Evolutionary conservation across 495 filamentous ascomycete species (phyloP).

Genomic region (Penicillium dipodomyicola): DNA sequence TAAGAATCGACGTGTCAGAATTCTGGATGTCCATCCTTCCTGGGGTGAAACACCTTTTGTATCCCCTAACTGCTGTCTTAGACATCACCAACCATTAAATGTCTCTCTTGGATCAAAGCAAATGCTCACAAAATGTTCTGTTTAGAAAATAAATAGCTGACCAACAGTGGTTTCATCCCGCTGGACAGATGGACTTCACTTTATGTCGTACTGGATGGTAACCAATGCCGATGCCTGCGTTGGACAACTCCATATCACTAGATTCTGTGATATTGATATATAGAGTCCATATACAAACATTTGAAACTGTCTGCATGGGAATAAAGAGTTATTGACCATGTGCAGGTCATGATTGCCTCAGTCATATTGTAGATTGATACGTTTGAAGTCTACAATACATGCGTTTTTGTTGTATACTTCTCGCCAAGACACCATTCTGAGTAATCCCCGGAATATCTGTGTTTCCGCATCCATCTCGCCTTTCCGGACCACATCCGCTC

Average conservation of each 20-base stretch:
- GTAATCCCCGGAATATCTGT: constrained; percentile 11
- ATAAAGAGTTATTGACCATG: neutral
- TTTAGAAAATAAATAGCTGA: neutral
- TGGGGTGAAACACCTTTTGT: constrained; percentile 23
- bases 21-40: neutral
- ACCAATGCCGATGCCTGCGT: neutral
- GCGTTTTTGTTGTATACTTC: neutral
- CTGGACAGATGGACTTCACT: neutral
- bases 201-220: too few species aligned
- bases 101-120: neutral
- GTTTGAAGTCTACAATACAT: neutral
- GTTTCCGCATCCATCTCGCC: constrained; percentile 16
- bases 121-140: neutral
- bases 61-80: constrained; percentile 23
- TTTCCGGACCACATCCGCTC: constrained; percentile 13
- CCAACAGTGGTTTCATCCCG: neutral
- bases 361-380: neutral
- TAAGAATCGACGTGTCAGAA: constrained; percentile 6
- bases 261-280: neutral
- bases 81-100: constrained; percentile 16
- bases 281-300: neutral
- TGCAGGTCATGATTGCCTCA: neutral
- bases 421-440: constrained; percentile 8
- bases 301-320: neutral
- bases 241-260: neutral